Evolutionary conservation across 345 rosid genomes (phyloP).

Genomic region (Brassica rapa): DNA sequence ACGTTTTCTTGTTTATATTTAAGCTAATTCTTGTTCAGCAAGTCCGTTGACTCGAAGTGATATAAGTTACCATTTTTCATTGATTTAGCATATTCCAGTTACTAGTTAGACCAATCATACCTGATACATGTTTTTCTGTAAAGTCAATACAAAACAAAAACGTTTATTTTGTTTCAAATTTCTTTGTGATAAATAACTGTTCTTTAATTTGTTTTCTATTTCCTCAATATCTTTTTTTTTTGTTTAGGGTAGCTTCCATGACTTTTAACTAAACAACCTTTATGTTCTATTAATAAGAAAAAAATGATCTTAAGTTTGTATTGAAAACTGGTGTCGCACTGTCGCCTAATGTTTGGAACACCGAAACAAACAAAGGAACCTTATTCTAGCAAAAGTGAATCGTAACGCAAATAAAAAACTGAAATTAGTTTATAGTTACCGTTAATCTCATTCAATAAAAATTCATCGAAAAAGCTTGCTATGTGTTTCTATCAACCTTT

Average conservation of each 20-base stretch:
- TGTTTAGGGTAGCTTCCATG: too few relatives aligned
- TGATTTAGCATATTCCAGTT: background rate
- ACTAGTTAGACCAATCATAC: background rate
- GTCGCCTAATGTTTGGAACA: slow-evolving; percentile 23
- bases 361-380: background rate
- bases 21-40: too few relatives aligned
- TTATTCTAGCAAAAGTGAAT: slow-evolving; percentile 30
- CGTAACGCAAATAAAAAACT: slow-evolving; percentile 23
- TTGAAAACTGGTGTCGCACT: slow-evolving; percentile 9
- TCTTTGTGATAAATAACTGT: background rate
- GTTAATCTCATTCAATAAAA: slow-evolving; percentile 27
- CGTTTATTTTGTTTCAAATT: background rate
- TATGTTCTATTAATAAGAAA: slow-evolving; percentile 23
- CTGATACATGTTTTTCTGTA: background rate
- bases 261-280: slow-evolving; percentile 37
- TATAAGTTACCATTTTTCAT: background rate
- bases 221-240: background rate
- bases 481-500: background rate
- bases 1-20: too few relatives aligned
- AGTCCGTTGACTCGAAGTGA: background rate
- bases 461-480: background rate
- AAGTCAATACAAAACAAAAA: background rate
- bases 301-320: background rate
- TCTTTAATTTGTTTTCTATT: background rate
- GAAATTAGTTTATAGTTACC: slow-evolving; percentile 29